A percentile compares a stretch with the other conserved stretches of the same genome.
phyloP scores from a whole-genome alignment of 441 rosid species.

The Bocquillonia castaneifolia region DNA sequence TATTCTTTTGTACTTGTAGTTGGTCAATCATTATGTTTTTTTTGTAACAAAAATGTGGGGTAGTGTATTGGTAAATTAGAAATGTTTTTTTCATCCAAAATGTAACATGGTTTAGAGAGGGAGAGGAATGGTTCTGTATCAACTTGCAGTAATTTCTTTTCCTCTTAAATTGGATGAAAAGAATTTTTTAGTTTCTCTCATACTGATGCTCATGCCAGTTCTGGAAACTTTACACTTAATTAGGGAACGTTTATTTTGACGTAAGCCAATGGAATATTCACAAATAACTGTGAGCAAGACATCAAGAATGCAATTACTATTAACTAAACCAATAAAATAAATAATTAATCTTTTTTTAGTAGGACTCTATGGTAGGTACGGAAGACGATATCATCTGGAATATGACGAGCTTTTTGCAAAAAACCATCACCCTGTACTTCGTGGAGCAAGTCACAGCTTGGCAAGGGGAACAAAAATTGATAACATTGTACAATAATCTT shows the following conservation, averaged over 20 bases:
- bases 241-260: too few species aligned
- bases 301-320: too few species aligned
- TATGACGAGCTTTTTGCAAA: too few species aligned
- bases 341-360: too few species aligned
- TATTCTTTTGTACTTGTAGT: slow-evolving; percentile 25
- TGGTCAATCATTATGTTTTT: slow-evolving; percentile 18
- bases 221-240: too few species aligned
- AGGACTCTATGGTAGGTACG: too few species aligned
- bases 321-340: too few species aligned
- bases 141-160: not conserved
- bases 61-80: slow-evolving; percentile 27
- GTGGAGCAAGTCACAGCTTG: not conserved
- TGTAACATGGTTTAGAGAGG: slow-evolving; percentile 29
- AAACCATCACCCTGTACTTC: not conserved
- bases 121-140: slow-evolving; percentile 1
- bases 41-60: slow-evolving; percentile 28
- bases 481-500: not conserved
- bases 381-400: too few species aligned
- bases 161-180: slow-evolving; percentile 11
- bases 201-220: not conserved
- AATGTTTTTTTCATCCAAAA: slow-evolving; percentile 26
- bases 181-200: not conserved
- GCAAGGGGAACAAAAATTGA: not conserved
- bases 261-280: too few species aligned
- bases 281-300: too few species aligned